Evolutionary conservation across 2,329 filamentous ascomycete genomes (phyloP), one percentile per base, ranked within the genome.

Genomic region (Drechslera avenae): DNA sequence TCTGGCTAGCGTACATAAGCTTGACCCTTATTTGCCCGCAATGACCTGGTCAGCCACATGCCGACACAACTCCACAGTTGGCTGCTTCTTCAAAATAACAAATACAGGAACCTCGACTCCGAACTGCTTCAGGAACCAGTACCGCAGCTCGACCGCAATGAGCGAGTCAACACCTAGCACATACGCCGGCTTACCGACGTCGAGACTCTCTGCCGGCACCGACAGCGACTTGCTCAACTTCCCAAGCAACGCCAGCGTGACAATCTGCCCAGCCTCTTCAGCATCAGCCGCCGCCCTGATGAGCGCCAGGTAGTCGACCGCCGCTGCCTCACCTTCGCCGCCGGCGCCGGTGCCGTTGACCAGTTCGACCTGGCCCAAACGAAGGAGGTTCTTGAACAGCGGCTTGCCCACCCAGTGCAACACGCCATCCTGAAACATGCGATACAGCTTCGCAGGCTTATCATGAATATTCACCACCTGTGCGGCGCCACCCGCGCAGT

Each of bases 81-180:
- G n/a, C 43, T 54, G 48, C 23, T 47, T 56, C 50, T 56, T 51
- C 49, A 59, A 26, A 12, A 64, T 51, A 18, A 63, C 50, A 18
- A 66, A 52, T 1, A 64, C 55, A 33, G 56, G 50, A 41, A 66
- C 31, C 13, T 62, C 56, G 5, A 54, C 56, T 13, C 45, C 37
- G 17, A 62, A 35, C 26, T 64, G 50, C 13, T 55, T 51, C 3
- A 52, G 35, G 32, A 65, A 54, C 62, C 56, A 63, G 8, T 55
- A 61, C 12, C 61, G 40, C 16, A 66, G 13, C 46, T 64, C 59
- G n/a, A 67, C 56, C n/a, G 64, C 57, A 14, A 60, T 49, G 12
- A 67, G 57, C 21, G 63, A 66, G 32, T 67, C 63, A 13, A 67
- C 49, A 39, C 64, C 64, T 19, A 54, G 36, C 21, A 53, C 49